Base-by-base conservation (phyloP, 257 asterid species). In the Avicennia marina region DNA sequence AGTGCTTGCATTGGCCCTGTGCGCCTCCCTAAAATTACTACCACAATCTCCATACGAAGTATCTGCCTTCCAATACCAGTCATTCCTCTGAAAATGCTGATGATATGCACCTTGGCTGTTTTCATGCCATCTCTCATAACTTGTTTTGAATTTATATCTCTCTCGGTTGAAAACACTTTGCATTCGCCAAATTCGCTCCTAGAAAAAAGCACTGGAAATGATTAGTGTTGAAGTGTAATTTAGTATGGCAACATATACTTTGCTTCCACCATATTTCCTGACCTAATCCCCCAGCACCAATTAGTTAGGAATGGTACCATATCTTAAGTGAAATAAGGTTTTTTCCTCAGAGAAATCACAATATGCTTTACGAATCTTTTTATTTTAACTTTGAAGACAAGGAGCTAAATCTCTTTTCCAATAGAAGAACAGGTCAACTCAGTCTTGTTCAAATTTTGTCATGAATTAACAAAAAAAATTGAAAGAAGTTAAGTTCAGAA, bases 131-230 rank as follows among this genome's bases (percentile, higher is more conserved):
- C 89, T 80, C 78, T 88, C 94, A 25, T 83, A 86, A 72, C 75
- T 64, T 75, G 82, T 85, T 65, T 70, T 84, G 64, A 65, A 74
- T 67, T 83, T 86, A 58, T 81, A 80, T 76, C 90, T 88, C 72
- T 86, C 95, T 77, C 95, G 70, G 68, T 89, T 88, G 71, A 91
- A 91, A 53, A 80, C 94, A 71, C 85, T 81, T 55, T 88, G 98
- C 98, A 91, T 88, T 49, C 95, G 82, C 36, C 97, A 70, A 43
- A 91, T 83, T 39, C 98, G 82, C 81, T 91, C 98, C 97, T 91
- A 68, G 20, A n/a, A 60, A 52, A 63, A 56, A 65, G 12, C 41
- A 36, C 13, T 4, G 3, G 41, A 36, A 36, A n/a, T n/a, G 12
- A 29, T 29, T 7, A 29, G 7, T 29, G 7, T 7, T 29, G 33